Conservation (phyloP, 208 protist species). For the Trypanosoma melophagium region DNA sequence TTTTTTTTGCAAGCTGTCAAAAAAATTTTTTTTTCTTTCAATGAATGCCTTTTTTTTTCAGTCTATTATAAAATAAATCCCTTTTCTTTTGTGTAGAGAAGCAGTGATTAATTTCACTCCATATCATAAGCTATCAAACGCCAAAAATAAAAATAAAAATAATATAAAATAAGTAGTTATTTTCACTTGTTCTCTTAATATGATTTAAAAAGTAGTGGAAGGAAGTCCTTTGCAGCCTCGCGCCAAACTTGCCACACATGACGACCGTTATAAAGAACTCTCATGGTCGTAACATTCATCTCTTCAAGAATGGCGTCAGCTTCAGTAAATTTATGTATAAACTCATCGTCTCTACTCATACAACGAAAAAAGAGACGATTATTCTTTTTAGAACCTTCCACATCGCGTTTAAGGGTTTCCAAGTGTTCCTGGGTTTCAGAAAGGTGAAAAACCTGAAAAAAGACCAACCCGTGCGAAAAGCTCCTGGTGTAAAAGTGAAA, state of each 20-base stretch:
- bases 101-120: too few relatives aligned
- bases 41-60: too few relatives aligned
- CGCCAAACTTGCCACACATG: conserved; percentile 46
- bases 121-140: too few relatives aligned
- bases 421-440: conserved; percentile 27
- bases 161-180: background rate
- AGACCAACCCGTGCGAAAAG: conserved; percentile 33
- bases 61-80: too few relatives aligned
- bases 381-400: conserved; percentile 22
- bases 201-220: conserved; percentile 23
- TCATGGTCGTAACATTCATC: conserved; percentile 25
- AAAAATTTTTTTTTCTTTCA: too few relatives aligned
- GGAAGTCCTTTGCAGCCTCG: conserved; percentile 28
- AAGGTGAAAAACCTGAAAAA: conserved; percentile 27
- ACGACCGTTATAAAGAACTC: conserved; percentile 30
- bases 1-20: too few relatives aligned
- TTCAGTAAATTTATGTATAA: conserved; percentile 10
- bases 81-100: too few relatives aligned
- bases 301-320: conserved; percentile 28
- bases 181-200: background rate
- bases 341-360: conserved; percentile 25
- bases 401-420: conserved; percentile 18
- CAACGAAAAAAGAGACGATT: conserved; percentile 29
- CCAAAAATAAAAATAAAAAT: too few relatives aligned
- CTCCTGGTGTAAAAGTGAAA: conserved; percentile 25